Base-by-base conservation (phyloP, 352 stramenopile genomes). In the Globisporangium sylvaticum region DNA sequence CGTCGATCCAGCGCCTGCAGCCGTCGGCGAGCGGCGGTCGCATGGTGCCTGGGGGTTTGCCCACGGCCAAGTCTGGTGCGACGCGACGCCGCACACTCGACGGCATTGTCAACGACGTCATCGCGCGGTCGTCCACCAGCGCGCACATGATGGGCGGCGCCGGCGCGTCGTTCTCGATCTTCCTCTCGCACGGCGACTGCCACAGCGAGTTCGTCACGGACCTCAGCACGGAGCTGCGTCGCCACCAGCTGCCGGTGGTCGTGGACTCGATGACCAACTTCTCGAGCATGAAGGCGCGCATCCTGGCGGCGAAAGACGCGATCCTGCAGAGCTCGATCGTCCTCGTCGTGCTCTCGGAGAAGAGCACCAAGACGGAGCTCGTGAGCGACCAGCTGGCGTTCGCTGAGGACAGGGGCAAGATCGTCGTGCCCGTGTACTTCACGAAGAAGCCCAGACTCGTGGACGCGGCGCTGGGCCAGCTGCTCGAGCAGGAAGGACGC, bases 381-480 rank as follows among this genome's bases (percentile, higher is more conserved):
- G 80, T 95, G 58, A 92, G 84, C 67, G 84, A 92, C 68, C 84
- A 94, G 70, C 67, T 92, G n/a, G 86, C 82, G 20, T 94, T 92
- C 61, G 86, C 84, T 2, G 84, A 92, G 68, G 86, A 94, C 66
- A 91, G 91, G 64, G 86, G 81, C 58, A 92, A 91, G 73, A 71
- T 70, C 29, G 87, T 93, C 70, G 79, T 92, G 32, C 84, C 87
- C 1, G 76, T 92, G 27, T 88, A 91, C 66, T 89, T 81, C 52
- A 88, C 80, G 18, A 83, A 76, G 61, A 70, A 72, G 20, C 79
- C 81, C 1, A 73, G 71, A 31, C 62, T 87, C 24, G 65, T 90
- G 32, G 78, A 88, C 67, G 52, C 63, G 44, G 68, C 67, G 3
- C 67, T 89, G 52, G 61, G 64, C 15, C 66, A 62, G 48, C 31